Conservation (phyloP, 352 stramenopile species). For the Globisporangium nunn region DNA sequence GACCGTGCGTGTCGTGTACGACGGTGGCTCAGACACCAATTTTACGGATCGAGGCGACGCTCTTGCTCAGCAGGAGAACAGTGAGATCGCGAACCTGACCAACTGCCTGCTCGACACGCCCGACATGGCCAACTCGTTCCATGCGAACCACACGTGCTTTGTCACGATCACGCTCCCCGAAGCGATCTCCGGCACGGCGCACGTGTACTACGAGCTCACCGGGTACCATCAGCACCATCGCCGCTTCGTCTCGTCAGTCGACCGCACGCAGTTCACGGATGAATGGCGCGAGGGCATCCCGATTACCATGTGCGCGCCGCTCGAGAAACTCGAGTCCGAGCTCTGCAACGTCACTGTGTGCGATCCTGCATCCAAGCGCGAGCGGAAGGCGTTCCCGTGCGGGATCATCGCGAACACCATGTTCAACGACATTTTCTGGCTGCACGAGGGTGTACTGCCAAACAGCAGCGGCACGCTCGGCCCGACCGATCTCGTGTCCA, state of each 20-base stretch:
- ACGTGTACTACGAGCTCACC: constrained; percentile 64
- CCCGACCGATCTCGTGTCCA: constrained; percentile 29
- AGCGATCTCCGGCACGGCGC: constrained; percentile 23
- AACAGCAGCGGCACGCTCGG: constrained; percentile 31
- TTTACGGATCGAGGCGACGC: constrained; percentile 14
- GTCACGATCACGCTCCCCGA: constrained; percentile 48
- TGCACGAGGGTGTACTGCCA: constrained; percentile 49
- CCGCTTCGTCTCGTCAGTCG: constrained; percentile 65
- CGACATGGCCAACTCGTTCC: constrained; percentile 50
- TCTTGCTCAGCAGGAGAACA: constrained; percentile 20
- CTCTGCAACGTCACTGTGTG: constrained; percentile 36
- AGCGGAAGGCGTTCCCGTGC: constrained; percentile 51
- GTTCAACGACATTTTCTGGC: constrained; percentile 85
- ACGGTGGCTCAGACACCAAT: constrained; percentile 28
- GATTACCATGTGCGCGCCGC: constrained; percentile 41
- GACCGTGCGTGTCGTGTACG: constrained; percentile 60
- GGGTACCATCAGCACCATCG: constrained; percentile 69
- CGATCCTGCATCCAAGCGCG: constrained; percentile 18
- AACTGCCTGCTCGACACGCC: constrained; percentile 47
- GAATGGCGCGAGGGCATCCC: constrained; percentile 34
- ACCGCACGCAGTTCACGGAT: constrained; percentile 55
- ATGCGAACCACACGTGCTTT: constrained; percentile 69
- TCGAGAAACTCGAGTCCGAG: constrained; percentile 29
- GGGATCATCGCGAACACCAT: constrained; percentile 75
- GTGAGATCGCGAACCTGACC: constrained; percentile 23